phyloP scores from a whole-genome alignment of 176 grass and related monocot genomes.

The Carex pumila region DNA sequence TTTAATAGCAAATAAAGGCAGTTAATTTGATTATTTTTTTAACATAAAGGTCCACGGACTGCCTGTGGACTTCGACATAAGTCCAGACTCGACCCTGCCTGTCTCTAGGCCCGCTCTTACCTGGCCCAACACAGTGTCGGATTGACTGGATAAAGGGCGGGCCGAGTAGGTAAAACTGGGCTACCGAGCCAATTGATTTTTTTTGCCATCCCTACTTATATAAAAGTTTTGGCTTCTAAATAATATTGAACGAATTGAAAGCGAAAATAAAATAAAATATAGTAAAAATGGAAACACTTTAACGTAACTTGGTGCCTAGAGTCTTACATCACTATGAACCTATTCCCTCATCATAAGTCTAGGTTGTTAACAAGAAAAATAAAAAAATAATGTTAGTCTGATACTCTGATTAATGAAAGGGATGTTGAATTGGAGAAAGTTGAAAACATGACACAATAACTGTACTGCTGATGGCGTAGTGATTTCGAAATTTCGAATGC shows the following conservation, averaged over 20 bases:
- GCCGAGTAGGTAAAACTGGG: no score
- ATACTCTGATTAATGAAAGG: background rate
- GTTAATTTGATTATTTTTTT: no score
- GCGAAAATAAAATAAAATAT: background rate
- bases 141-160: no score
- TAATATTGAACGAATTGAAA: background rate
- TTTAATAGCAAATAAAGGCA: no score
- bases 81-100: no score
- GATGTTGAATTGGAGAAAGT: background rate
- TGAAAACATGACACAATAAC: background rate
- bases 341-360: background rate
- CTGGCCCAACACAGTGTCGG: no score
- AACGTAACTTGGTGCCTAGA: background rate
- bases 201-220: background rate
- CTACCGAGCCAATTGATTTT: no score
- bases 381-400: background rate
- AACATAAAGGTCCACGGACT: no score
- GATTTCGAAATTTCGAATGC: no score
- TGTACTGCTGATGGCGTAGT: background rate
- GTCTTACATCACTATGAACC: background rate
- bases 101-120: no score
- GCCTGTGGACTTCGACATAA: no score
- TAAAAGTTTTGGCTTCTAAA: background rate
- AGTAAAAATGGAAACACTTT: background rate
- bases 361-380: background rate